Evolutionary conservation across 1,284 basidiomycete species (phyloP), one percentile per base, ranked within the genome.

Genomic region (Tremellales sp.): DNA sequence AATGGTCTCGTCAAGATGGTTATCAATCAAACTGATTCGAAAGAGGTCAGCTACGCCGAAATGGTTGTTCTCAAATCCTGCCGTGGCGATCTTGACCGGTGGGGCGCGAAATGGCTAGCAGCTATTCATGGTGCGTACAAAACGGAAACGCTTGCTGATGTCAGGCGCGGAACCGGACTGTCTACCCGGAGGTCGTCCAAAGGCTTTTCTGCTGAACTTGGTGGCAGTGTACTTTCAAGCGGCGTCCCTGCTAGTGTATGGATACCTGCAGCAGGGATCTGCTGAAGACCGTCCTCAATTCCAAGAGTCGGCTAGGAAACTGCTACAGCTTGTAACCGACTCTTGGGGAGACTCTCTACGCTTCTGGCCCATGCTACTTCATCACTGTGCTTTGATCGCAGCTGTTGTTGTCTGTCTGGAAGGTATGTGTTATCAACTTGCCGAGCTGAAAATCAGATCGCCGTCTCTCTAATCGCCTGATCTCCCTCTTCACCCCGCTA

Each of bases 341-440:
- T 40, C 35, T 24, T 56, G 53, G 53, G 43, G 47, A 25, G 29
- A 43, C 3, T 38, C 34, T 4, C 50, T 56, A 14, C 50, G 47
- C 34, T 34, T 52, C 13, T 56, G 53, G 53, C 53, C 53, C 7
- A 56, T 47, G 32, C 42, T 56, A 24, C 52, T 56, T 27, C 37
- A 49, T 10, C 50, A 56, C 39, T 40, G 50, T 3, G 37, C 47
- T 0, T 39, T 56, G 6, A 47, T 56, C 14, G 53, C 53, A 0
- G 47, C 50, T 2, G 24, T 56, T 19, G 32, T 38, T 10, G 39
- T 53, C 8, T 38, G 47, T 7, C 36, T 35, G 1, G 48, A 56
- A 3, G 50, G 48, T 49, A 27, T 40, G 43, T n/a, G 34, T n/a
- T 14, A 10, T 13, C 27, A 4, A 5, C 4, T 27, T 27, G 16